Conservation (phyloP, 2,329 filamentous ascomycete species). For the Alternaria sp. region DNA sequence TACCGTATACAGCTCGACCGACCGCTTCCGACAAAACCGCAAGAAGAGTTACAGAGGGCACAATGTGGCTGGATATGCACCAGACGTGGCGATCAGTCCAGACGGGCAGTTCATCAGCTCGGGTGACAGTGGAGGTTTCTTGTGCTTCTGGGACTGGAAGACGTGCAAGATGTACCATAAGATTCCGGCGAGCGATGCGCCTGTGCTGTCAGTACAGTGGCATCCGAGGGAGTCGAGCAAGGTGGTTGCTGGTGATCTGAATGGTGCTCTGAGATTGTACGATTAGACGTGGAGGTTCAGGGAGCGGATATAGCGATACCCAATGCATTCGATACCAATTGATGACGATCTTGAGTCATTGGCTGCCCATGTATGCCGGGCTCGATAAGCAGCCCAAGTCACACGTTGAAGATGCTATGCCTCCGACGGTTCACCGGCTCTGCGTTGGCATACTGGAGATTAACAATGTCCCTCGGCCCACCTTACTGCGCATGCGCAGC, state of each 20-base stretch:
- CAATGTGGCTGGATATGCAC: slow-evolving; percentile 92
- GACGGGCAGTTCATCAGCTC: slow-evolving; percentile 90
- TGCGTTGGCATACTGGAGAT: not conserved
- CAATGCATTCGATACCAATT: slow-evolving; percentile 14
- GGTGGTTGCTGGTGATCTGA: slow-evolving; percentile 86
- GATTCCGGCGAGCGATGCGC: slow-evolving; percentile 81
- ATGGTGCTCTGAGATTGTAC: slow-evolving; percentile 91
- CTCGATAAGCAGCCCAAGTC: not conserved
- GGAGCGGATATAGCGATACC: slow-evolving; percentile 28
- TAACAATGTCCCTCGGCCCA: not conserved
- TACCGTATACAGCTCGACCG: slow-evolving; percentile 89
- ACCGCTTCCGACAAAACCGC: slow-evolving; percentile 95
- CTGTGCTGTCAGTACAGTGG: slow-evolving; percentile 89
- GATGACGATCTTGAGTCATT: not conserved
- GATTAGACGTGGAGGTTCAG: slow-evolving; percentile 62
- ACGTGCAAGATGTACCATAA: slow-evolving; percentile 99
- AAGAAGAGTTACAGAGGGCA: slow-evolving; percentile 97
- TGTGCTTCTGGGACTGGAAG: slow-evolving; percentile 99
- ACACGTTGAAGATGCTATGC: not conserved
- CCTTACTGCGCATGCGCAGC: not conserved
- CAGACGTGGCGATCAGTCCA: slow-evolving; percentile 85
- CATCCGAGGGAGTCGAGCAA: slow-evolving; percentile 98
- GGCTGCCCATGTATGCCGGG: not conserved
- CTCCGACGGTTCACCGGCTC: not conserved
- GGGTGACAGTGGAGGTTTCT: slow-evolving; percentile 85